Base-by-base conservation (phyloP, 2,329 filamentous ascomycete species). In the Aureobasidium lini region DNA sequence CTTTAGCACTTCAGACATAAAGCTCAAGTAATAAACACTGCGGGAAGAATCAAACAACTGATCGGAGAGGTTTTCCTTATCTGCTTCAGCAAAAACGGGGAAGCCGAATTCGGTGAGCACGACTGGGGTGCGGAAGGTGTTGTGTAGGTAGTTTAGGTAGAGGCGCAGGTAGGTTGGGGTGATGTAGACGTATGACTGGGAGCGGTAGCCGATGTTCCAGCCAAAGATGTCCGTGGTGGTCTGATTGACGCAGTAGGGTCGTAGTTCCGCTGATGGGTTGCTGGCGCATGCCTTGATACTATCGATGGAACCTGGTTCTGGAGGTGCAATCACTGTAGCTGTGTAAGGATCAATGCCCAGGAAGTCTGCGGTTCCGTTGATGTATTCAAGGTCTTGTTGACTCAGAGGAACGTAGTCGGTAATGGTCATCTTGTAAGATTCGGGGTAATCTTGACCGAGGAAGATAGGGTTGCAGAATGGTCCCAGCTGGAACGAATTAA, bases 141-240 rank as follows among this genome's bases (percentile, higher is more conserved):
- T 84, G 74, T 78, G 82, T 2, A 86, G 70, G 65, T 84, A 85
- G 63, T 74, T 78, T 4, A 84, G 72, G 62, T 81, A 79, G 57
- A 73, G 75, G 56, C 81, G 76, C n/a, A 86, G 75, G 63, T 83
- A 84, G 2, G 74, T 76, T 0, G 83, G 83, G 0, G 83, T 80
- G 36, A 80, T 79, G 69, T 84, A 84, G n/a, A 81, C 77, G 65
- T 84, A 83, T 2, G 75, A 75, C 36, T 81, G 72, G 2, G 80
- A 82, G 11, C 76, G 73, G 62, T 84, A 83, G 18, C 71, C 70
- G 29, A 71, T 66, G 32, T 65, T 64, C 71, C 70, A 73, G 42
- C 70, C 70, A 15, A 44, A 57, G 39, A 62, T 56, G 42, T 69
- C 67, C 6, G 64, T 58, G n/a, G 68, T 69, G 10, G 68, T 66